Base-by-base conservation (phyloP, 1,284 basidiomycete species). In the Violaceomyces palustris region DNA sequence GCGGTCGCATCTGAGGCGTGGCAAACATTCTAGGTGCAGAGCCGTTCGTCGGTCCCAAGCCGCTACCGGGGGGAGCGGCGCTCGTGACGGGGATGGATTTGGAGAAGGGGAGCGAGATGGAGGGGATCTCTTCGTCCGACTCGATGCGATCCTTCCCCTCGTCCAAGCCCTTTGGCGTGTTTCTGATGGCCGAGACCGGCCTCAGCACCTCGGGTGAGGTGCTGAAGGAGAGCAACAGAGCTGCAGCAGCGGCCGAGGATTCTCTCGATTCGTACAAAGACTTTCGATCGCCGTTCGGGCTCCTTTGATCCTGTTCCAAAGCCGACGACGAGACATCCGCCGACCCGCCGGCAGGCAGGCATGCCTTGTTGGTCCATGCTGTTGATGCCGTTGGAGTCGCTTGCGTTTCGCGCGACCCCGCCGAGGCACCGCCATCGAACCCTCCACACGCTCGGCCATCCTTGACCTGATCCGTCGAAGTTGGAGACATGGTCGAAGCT, bases 151-250 rank as follows among this genome's bases (percentile, higher is more conserved):
- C n/a, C n/a, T n/a, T n/a, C n/a, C n/a, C n/a, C n/a, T n/a, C n/a
- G n/a, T n/a, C n/a, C n/a, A n/a, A n/a, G n/a, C n/a, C n/a, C 15
- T 35, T 40, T 26, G 11, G 4, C 3, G 39, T 35, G 17, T 40
- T 18, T 15, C 45, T 38, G 17, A 42, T 19, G 3, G 40, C 14
- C 9, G 38, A 33, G 15, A 55, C 31, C 3, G 60, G 56, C 9
- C 60, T 45, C 3, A 62, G 25, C 11, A 62, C 55, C 40, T 64
- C 61, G 3, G 61, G 61, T 9, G 51, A 55, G 18, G 61, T 61
- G 23, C 48, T 52, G 18, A 64, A 58, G 37, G 54, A 49, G 33
- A 64, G 45, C 14, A 64, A 28, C 5, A 64, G 46, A 11, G 33
- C 45, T 1, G 59, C 61, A 2, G 55, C 55, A 1, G 45, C 45